phyloP scores from a whole-genome alignment of 2,329 filamentous ascomycete species.

The Pseudopyricularia javanii region DNA sequence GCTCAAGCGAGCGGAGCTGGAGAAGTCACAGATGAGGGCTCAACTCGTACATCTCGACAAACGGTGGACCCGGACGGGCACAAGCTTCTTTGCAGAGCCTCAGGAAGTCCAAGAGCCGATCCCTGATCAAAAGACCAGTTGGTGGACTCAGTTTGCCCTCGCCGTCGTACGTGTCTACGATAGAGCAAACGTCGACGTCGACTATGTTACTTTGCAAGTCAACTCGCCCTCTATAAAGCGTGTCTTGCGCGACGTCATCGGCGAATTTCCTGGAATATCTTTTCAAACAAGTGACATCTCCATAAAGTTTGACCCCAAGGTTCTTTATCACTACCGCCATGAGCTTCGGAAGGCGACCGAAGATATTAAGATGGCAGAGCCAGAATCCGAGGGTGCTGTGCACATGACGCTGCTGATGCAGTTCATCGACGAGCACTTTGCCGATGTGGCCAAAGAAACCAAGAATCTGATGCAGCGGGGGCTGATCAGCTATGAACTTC shows the following conservation, averaged over 20 bases:
- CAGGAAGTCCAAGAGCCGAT: constrained; percentile 14
- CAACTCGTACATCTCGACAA: constrained; percentile 20
- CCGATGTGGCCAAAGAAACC: constrained; percentile 12
- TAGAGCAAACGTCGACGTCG: constrained; percentile 6
- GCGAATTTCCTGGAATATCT: constrained; percentile 13
- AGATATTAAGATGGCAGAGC: constrained; percentile 7
- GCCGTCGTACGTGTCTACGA: constrained; percentile 12
- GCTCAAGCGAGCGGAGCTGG: constrained; percentile 11
- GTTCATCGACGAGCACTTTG: constrained; percentile 17
- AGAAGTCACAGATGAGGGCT: constrained; percentile 14
- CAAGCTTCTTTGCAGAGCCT: constrained; percentile 15
- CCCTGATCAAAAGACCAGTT: constrained; percentile 15
- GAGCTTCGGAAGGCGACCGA: constrained; percentile 11
- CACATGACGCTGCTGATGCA: constrained; percentile 13
- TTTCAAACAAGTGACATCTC: constrained; percentile 11
- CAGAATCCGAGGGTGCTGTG: constrained; percentile 11
- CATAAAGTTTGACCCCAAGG: constrained; percentile 12
- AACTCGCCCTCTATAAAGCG: constrained; percentile 13
- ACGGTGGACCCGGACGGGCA: constrained; percentile 15
- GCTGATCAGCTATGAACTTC: constrained; percentile 27
- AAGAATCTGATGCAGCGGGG: constrained; percentile 12
- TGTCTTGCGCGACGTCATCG: constrained; percentile 11
- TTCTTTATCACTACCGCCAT: constrained; percentile 14
- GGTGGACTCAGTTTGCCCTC: constrained; percentile 17
- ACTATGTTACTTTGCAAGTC: constrained; percentile 8